These are phyloP conservation scores for Apiospora saccharicola DNA, from an alignment of 2,329 filamentous ascomycete genomes.

Conservation along the genomic window DNA sequence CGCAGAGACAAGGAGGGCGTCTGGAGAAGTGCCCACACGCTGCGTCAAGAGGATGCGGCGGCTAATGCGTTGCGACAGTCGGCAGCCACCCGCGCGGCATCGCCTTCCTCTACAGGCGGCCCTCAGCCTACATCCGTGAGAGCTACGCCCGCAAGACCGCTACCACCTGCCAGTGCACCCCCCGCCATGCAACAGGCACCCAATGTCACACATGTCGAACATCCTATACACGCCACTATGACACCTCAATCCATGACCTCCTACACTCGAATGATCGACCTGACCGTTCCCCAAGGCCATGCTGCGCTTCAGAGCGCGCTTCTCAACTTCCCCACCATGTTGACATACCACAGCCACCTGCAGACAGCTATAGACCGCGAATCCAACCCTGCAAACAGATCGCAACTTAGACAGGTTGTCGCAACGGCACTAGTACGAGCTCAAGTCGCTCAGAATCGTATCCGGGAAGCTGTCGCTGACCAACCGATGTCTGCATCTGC, in stretches of 20 bases:
- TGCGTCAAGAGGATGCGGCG: constrained; percentile 77
- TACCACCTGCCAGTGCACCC: constrained; percentile 37
- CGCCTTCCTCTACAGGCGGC: constrained; percentile 24
- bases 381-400: constrained; percentile 54
- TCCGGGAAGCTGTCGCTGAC: constrained; percentile 35
- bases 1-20: constrained; percentile 82
- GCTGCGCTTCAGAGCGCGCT: constrained; percentile 55
- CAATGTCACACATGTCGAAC: constrained; percentile 41
- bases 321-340: constrained; percentile 54
- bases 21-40: constrained; percentile 80
- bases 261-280: constrained; percentile 61
- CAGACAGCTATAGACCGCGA: constrained; percentile 61
- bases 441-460: constrained; percentile 52
- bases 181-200: constrained; percentile 37
- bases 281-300: constrained; percentile 58
- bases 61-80: constrained; percentile 50
- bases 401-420: constrained; percentile 59
- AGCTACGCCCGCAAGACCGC: constrained; percentile 30
- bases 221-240: constrained; percentile 43
- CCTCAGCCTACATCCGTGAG: constrained; percentile 25
- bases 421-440: constrained; percentile 53
- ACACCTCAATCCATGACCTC: constrained; percentile 48
- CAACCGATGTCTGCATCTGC: background rate
- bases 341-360: constrained; percentile 57
- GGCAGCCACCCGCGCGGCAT: constrained; percentile 9